Evolutionary conservation across 2,329 filamentous ascomycete species (phyloP).

Genomic region (Trichophyton rubrum): DNA sequence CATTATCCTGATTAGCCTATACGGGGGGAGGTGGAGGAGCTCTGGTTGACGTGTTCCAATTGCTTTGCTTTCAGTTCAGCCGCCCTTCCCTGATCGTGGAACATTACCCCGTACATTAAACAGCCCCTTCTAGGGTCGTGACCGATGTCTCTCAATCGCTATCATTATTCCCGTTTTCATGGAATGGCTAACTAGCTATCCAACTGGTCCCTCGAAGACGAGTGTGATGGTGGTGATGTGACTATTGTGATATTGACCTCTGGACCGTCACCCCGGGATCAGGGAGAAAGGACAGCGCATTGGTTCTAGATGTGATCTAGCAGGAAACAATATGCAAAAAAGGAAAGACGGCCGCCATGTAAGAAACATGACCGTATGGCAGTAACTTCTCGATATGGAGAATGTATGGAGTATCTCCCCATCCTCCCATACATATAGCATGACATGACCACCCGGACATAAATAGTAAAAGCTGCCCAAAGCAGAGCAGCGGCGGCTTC

Average conservation of each 20-base stretch:
- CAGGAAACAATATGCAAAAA: not conserved
- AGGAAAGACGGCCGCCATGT: not conserved
- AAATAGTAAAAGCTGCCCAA: not conserved
- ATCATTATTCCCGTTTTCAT: no score
- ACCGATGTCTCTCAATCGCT: no score
- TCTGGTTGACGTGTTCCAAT: conserved; percentile 1
- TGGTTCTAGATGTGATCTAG: not conserved
- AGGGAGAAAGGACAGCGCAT: not conserved
- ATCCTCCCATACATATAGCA: not conserved
- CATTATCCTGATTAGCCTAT: no score
- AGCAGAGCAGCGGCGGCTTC: not conserved
- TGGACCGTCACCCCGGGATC: not conserved
- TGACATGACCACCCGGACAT: not conserved
- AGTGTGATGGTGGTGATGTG: not conserved
- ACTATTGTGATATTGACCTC: not conserved
- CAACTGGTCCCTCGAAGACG: no score
- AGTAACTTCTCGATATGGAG: not conserved
- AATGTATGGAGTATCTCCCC: not conserved
- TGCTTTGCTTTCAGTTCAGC: not conserved
- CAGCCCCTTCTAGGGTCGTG: not conserved
- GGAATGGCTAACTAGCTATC: no score
- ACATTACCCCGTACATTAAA: not conserved
- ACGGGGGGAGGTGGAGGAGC: not conserved
- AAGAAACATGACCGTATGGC: not conserved
- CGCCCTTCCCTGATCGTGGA: not conserved